Percentiles rank a stretch among this genome's conserved stretches.
Conservation (phyloP, 345 rosid genomes). For the Excoecaria agallocha region DNA sequence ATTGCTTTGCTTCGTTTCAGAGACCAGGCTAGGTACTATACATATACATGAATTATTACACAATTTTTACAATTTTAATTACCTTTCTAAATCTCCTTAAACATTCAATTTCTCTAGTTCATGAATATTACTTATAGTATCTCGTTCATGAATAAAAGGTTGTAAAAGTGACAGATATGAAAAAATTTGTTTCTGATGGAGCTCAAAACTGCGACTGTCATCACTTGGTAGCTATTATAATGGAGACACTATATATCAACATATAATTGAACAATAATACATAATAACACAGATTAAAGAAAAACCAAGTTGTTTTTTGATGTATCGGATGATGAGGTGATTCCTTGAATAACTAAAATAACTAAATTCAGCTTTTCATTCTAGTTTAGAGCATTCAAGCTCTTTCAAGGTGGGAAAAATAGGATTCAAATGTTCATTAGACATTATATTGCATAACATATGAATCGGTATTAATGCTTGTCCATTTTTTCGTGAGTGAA, state of each 20-base stretch:
- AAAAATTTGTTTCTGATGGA: conserved; percentile 56
- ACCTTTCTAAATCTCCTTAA: no score
- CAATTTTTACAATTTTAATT: no score
- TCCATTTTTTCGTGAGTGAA: no score
- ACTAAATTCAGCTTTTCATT: conserved; percentile 51
- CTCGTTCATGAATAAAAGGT: conserved; percentile 80
- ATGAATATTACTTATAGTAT: conserved; percentile 45
- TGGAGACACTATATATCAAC: no score
- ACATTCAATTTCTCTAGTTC: no score
- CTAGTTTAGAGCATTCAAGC: conserved; percentile 68
- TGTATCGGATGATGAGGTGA: conserved; percentile 47
- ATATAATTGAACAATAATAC: no score
- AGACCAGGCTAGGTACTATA: conserved; percentile 86
- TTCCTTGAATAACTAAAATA: conserved; percentile 49
- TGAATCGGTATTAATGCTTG: no score
- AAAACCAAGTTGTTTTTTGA: conserved; percentile 41
- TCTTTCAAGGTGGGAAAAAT: conserved; percentile 58
- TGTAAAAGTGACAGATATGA: conserved; percentile 70
- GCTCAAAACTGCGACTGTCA: conserved; percentile 45
- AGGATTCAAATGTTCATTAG: background rate
- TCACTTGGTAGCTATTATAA: conserved; percentile 42
- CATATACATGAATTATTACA: no score
- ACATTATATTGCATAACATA: no score
- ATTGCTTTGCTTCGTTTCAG: conserved; percentile 89
- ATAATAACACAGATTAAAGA: no score